Base-by-base conservation (phyloP, 2,329 filamentous ascomycete species). In the Plenodomus lindquistii region DNA sequence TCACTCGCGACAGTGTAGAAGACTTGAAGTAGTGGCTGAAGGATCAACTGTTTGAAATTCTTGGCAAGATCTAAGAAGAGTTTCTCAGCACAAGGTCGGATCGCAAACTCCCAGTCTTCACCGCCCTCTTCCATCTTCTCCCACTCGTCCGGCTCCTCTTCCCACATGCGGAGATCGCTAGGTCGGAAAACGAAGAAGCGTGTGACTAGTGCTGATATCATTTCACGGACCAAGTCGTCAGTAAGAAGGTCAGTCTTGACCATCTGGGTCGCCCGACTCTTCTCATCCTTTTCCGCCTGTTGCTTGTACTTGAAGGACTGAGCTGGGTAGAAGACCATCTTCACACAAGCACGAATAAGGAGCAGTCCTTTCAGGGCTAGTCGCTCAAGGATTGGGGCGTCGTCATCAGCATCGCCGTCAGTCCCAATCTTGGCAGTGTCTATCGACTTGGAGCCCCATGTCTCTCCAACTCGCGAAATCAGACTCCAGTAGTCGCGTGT, bases 91-190 rank as follows among this genome's bases (percentile, higher is more conserved):
- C 93, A 97, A 2, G 92, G 90, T 24, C 93, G 85, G 44, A 97
- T 87, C 49, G 93, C 89, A 77, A 92, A 97, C 65, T 97, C 91
- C 81, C 89, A 97, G 50, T 72, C 71, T 59, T 91, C 89, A 29
- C 88, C 86, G 51, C 87, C 88, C 63, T 95, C 91, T 75, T 97
- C 91, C 62, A 87, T 85, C 56, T 89, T 86, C 71, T 97, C 93
- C 92, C 94, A 99, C 44, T 95, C 91, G 70, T 99, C 91, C 0
- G 93, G 91, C 48, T 96, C 91, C 65, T 95, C 88, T 67, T 95
- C 88, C 94, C 94, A 99, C 48, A 91, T 88, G 53, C 91, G 85
- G 1, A 97, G 81, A 71, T 99, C 94, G 42, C 85, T 85, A 50
- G 88, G 83, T 27, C 91, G 85, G 70, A 97, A 94, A 31, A 94